phyloP scores from a whole-genome alignment of 2,329 filamentous ascomycete genomes.

The Ascocoryne sarcoides region DNA sequence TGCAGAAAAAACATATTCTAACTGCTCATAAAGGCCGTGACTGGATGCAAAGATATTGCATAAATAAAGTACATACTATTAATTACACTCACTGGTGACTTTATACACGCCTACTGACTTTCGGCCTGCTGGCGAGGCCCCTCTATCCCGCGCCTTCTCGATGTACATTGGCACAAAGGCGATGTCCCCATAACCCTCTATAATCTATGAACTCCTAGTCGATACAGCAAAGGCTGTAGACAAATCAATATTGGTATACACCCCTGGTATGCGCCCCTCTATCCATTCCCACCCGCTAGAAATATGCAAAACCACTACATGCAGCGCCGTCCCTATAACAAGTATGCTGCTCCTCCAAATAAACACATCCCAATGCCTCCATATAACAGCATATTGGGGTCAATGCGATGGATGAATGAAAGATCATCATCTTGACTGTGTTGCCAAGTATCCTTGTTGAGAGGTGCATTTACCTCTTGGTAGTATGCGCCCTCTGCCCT shows the following conservation, averaged over 20 bases:
- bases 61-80: no score
- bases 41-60: no score
- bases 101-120: no score
- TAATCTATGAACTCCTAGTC: neutral
- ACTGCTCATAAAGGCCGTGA: no score
- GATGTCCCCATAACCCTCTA: neutral
- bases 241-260: neutral
- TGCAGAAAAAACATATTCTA: no score
- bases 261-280: neutral
- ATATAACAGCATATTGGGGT: slow-evolving; percentile 28
- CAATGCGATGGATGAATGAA: slow-evolving; percentile 17
- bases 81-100: no score
- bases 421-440: slow-evolving; percentile 20
- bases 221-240: neutral
- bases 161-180: neutral
- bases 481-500: slow-evolving; percentile 28
- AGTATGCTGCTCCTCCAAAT: slow-evolving; percentile 28
- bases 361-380: slow-evolving; percentile 27
- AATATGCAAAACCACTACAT: slow-evolving; percentile 15
- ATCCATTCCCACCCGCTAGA: neutral
- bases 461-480: slow-evolving; percentile 28
- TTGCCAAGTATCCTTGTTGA: slow-evolving; percentile 27
- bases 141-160: no score
- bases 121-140: no score
- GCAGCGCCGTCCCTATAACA: slow-evolving; percentile 20